Conservation (phyloP, 2,329 filamentous ascomycete species). For the Myrmaecium sp. region DNA sequence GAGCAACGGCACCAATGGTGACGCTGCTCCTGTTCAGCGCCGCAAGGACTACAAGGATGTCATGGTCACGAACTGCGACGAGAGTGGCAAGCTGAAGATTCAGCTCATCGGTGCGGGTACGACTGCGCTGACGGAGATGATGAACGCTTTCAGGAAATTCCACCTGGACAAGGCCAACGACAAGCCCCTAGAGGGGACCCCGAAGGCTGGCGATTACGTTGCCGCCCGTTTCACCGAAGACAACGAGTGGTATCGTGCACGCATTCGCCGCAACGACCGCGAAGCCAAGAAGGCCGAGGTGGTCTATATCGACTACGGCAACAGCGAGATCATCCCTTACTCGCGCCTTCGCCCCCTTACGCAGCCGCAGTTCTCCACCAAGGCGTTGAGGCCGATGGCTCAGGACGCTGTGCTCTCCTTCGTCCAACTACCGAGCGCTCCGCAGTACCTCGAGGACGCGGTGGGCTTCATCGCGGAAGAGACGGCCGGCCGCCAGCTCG, state of each 20-base stretch:
- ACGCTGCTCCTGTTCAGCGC: constrained; percentile 37
- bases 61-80: constrained; percentile 77
- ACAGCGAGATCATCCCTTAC: constrained; percentile 81
- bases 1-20: constrained; percentile 30
- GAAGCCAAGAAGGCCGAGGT: constrained; percentile 74
- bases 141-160: constrained; percentile 82
- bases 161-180: constrained; percentile 73
- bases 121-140: constrained; percentile 66
- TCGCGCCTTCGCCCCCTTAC: constrained; percentile 64
- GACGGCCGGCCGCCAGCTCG: constrained; percentile 59
- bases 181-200: constrained; percentile 52
- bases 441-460: constrained; percentile 72
- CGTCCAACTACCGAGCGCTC: constrained; percentile 66
- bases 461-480: constrained; percentile 58
- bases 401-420: constrained; percentile 75
- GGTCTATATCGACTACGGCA: constrained; percentile 91
- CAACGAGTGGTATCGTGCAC: constrained; percentile 85
- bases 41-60: constrained; percentile 92
- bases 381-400: constrained; percentile 67
- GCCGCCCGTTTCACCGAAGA: constrained; percentile 83
- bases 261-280: constrained; percentile 82
- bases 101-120: constrained; percentile 83
- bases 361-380: constrained; percentile 58
- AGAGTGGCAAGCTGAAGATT: constrained; percentile 68
- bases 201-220: constrained; percentile 83